A percentile compares a stretch with the other conserved stretches of the same genome.
Evolutionary conservation across 345 rosid species (phyloP).

Genomic region (Angophora floribunda): DNA sequence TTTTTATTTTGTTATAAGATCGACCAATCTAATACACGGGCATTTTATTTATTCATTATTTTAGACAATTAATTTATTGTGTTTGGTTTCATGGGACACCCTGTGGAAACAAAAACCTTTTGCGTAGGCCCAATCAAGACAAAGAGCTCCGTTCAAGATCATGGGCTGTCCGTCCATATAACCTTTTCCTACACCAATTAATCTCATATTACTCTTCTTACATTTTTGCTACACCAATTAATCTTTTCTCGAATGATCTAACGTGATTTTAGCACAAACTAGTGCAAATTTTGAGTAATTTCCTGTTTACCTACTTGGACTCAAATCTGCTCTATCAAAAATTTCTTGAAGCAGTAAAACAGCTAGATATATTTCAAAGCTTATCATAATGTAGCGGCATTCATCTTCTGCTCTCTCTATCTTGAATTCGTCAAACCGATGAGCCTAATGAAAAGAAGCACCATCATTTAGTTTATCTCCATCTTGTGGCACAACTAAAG

Average conservation of each 20-base stretch:
- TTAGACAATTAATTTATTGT: not conserved
- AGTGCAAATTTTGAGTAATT: not conserved
- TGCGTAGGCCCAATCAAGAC: not conserved
- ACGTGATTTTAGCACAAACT: not conserved
- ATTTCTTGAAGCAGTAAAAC: not conserved
- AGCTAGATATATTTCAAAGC: not conserved
- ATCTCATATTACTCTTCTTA: not conserved
- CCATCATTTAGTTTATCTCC: not conserved
- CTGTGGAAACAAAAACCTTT: not conserved
- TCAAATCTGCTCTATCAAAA: not conserved
- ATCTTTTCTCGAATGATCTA: not conserved
- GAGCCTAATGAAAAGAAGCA: not conserved
- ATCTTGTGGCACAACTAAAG: not conserved
- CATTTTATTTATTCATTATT: not conserved
- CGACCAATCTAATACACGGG: not conserved
- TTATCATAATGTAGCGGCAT: not conserved
- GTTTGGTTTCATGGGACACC: not conserved
- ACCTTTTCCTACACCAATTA: not conserved
- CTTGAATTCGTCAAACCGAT: not conserved
- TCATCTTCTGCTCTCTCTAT: not conserved
- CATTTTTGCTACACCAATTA: not conserved
- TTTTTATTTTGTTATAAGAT: not conserved
- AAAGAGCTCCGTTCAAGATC: not conserved
- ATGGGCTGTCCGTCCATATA: not conserved
- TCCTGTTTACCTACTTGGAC: not conserved